Conservation (phyloP, 192 early-diverging fungal species). For the Diversispora epigaea region DNA sequence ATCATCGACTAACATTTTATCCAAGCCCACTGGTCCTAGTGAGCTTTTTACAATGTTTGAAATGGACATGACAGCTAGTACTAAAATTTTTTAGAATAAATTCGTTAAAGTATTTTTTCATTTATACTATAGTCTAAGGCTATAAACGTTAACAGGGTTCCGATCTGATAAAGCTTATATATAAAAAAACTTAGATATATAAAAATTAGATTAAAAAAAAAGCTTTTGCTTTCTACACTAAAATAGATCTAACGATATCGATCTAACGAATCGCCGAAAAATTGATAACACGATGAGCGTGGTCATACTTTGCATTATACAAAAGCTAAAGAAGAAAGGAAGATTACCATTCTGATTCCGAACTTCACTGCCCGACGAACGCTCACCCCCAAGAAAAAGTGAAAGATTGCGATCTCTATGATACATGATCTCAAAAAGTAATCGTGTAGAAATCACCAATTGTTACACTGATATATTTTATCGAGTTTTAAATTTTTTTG, state of each 20-base stretch:
- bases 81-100: conserved; percentile 52
- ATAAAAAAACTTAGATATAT: conserved; percentile 8
- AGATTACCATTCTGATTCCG: conserved; percentile 89
- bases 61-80: conserved; percentile 91
- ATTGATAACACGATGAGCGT: too few species aligned
- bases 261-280: too few species aligned
- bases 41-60: conserved; percentile 99
- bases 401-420: conserved; percentile 48
- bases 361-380: conserved; percentile 88
- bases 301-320: not conserved
- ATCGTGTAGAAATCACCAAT: not conserved
- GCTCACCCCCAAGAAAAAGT: conserved; percentile 82
- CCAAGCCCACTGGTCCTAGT: conserved; percentile 96
- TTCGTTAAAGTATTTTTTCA: not conserved
- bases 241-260: not conserved
- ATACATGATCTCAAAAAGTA: conserved; percentile 41
- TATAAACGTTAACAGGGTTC: not conserved
- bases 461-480: not conserved
- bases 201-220: conserved; percentile 1
- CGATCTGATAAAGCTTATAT: conserved; percentile 1
- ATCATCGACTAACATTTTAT: conserved; percentile 99
- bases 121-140: not conserved
- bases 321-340: not conserved
- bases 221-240: not conserved
- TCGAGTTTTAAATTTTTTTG: too few species aligned